phyloP scores from a whole-genome alignment of 2,329 filamentous ascomycete species.

The Penicillium crustosum region DNA sequence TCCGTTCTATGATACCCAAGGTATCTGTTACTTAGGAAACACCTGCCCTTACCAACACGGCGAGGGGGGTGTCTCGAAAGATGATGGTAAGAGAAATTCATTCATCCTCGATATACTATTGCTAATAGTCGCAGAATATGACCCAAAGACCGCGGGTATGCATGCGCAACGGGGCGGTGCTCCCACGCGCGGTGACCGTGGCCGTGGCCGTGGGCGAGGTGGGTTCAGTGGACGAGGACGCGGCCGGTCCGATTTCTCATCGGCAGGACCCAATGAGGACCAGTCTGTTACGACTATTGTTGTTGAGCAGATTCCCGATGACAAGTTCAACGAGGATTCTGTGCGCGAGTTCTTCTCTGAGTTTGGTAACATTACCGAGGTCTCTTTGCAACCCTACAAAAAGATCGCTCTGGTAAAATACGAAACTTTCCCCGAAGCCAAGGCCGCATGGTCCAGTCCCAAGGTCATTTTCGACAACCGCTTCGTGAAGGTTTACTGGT shows the following conservation, averaged over 20 bases:
- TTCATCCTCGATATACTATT: neutral
- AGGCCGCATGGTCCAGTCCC: slow-evolving; percentile 58
- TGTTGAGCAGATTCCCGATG: slow-evolving; percentile 61
- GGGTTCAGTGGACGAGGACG: slow-evolving; percentile 41
- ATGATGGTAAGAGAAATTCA: slow-evolving; percentile 34
- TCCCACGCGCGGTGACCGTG: slow-evolving; percentile 34
- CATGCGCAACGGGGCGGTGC: slow-evolving; percentile 30
- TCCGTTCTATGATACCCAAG: slow-evolving; percentile 59
- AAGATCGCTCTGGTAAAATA: slow-evolving; percentile 58
- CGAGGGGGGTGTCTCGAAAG: slow-evolving; percentile 39
- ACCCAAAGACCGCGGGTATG: slow-evolving; percentile 51
- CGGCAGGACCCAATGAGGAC: slow-evolving; percentile 53
- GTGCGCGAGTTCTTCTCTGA: slow-evolving; percentile 59
- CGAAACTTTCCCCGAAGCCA: slow-evolving; percentile 52
- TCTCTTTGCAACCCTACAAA: slow-evolving; percentile 56
- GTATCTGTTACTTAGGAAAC: slow-evolving; percentile 57
- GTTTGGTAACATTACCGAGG: slow-evolving; percentile 56
- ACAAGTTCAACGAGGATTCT: slow-evolving; percentile 54
- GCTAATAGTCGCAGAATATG: slow-evolving; percentile 48
- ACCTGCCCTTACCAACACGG: slow-evolving; percentile 61
- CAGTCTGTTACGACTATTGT: slow-evolving; percentile 57
- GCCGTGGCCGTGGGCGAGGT: slow-evolving; percentile 47
- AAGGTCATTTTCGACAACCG: slow-evolving; percentile 65
- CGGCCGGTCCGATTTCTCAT: slow-evolving; percentile 55
- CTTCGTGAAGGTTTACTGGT: slow-evolving; percentile 66